Conservation (phyloP, 225 moss, liverwort and hornwort genomes). For the Neckera pumila region DNA sequence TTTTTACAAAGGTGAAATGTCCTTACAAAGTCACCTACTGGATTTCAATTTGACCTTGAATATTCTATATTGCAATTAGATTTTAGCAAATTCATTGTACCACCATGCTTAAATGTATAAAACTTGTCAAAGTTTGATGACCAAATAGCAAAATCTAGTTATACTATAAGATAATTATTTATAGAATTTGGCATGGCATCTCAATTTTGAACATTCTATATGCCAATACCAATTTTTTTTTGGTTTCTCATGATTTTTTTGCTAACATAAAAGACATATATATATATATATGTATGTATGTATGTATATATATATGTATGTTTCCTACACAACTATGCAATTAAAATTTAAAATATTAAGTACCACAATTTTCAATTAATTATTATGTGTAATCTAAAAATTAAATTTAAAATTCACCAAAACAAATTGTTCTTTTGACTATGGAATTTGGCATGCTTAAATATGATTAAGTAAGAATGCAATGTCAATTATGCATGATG, state of each 20-base stretch:
- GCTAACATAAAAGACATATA: not conserved
- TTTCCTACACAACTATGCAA: not conserved
- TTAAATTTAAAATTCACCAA: too few relatives aligned
- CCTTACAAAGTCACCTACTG: not conserved
- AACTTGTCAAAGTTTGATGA: accelerated
- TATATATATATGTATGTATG: too few relatives aligned
- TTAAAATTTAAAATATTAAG: not conserved
- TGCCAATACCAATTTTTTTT: accelerated
- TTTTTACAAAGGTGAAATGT: not conserved
- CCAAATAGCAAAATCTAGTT: not conserved
- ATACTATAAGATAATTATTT: not conserved
- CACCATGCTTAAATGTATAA: not conserved
- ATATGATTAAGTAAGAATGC: not conserved
- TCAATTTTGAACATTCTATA: not conserved
- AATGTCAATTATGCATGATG: not conserved
- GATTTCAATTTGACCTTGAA: not conserved
- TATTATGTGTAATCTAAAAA: accelerated
- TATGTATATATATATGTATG: too few relatives aligned
- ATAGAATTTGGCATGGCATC: too few relatives aligned
- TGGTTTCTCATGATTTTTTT: not conserved
- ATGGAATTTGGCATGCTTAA: not conserved
- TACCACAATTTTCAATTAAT: not conserved
- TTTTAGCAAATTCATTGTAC: too few relatives aligned
- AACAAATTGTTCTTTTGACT: too few relatives aligned
- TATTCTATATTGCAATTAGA: not conserved